Conservation (phyloP, 2,329 filamentous ascomycete species). For the Blumeriella jaapii region DNA sequence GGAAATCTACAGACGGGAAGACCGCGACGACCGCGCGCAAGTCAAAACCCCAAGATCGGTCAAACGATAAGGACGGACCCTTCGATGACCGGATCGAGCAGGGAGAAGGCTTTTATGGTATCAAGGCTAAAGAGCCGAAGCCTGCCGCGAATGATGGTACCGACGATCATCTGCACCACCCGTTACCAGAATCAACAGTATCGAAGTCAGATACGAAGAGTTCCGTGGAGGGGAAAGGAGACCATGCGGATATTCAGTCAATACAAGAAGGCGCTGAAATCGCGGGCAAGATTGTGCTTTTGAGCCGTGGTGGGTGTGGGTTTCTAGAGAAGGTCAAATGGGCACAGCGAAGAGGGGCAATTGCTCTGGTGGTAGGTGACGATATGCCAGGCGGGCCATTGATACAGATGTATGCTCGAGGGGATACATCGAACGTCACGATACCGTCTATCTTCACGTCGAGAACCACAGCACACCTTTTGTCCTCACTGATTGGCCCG, state of each 20-base stretch:
- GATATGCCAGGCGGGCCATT: slow-evolving; percentile 79
- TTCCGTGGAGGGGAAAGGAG: slow-evolving; percentile 17
- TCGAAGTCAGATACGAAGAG: slow-evolving; percentile 20
- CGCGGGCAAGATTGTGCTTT: slow-evolving; percentile 77
- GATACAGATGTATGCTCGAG: slow-evolving; percentile 96
- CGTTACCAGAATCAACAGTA: slow-evolving; percentile 29
- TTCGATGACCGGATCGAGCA: slow-evolving; percentile 18
- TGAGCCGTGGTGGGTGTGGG: slow-evolving; percentile 88
- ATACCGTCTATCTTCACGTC: slow-evolving; percentile 94
- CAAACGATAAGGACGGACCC: slow-evolving; percentile 22
- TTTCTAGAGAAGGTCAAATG: slow-evolving; percentile 97
- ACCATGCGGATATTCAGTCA: slow-evolving; percentile 80
- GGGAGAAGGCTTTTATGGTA: slow-evolving; percentile 13
- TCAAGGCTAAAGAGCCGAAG: slow-evolving; percentile 18
- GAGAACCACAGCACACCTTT: slow-evolving; percentile 81
- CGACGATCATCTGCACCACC: slow-evolving; percentile 69
- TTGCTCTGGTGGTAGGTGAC: slow-evolving; percentile 88
- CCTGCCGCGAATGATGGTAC: slow-evolving; percentile 56
- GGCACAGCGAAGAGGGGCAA: slow-evolving; percentile 81
- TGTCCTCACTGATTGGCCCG: slow-evolving; percentile 75
- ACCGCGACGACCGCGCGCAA: slow-evolving; percentile 29
- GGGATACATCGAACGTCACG: slow-evolving; percentile 87
- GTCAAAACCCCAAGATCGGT: slow-evolving; percentile 30
- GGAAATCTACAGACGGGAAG: slow-evolving; percentile 16
- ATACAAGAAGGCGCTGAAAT: slow-evolving; percentile 90